A percentile compares a stretch with the other conserved stretches of the same genome.
Conservation (phyloP, 208 protist species). For the Wallacemonas sp. region DNA sequence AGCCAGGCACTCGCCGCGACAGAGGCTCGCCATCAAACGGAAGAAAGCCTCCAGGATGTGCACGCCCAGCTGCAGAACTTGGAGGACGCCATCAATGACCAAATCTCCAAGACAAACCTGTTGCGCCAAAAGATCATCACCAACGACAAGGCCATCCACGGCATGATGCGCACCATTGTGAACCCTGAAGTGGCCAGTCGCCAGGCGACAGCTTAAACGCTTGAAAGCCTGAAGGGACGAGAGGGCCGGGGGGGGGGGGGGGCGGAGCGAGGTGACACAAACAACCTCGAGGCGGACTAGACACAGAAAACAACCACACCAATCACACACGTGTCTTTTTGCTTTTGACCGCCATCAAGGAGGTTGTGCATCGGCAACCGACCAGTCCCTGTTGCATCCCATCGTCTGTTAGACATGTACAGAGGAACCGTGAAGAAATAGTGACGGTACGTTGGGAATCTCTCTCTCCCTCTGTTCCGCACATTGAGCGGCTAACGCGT, state of each 20-base stretch:
- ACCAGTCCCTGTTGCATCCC: not conserved
- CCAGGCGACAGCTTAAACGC: slow-evolving; percentile 5
- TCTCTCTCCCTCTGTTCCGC: not conserved
- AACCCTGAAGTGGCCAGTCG: slow-evolving; percentile 55
- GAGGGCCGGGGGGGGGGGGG: not conserved
- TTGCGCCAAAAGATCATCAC: slow-evolving; percentile 74
- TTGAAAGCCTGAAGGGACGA: not conserved
- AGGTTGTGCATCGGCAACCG: too few relatives aligned
- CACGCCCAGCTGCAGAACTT: slow-evolving; percentile 80
- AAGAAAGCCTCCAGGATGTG: slow-evolving; percentile 82
- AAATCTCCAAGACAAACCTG: slow-evolving; percentile 87
- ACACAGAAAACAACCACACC: too few relatives aligned
- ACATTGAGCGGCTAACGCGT: too few relatives aligned
- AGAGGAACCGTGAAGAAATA: not conserved
- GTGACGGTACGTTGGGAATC: too few relatives aligned
- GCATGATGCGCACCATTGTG: slow-evolving; percentile 85
- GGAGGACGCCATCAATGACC: slow-evolving; percentile 87
- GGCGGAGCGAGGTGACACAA: too few relatives aligned
- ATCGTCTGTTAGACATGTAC: not conserved
- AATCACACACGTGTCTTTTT: too few relatives aligned
- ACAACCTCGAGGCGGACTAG: too few relatives aligned
- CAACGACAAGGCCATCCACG: slow-evolving; percentile 79
- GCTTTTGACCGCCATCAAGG: too few relatives aligned
- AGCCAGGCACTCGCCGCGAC: slow-evolving; percentile 77
- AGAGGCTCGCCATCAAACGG: slow-evolving; percentile 79